These are phyloP conservation scores for Aspergillus neoniger DNA, from an alignment of 2,329 filamentous ascomycete genomes.

Conservation along the genomic window DNA sequence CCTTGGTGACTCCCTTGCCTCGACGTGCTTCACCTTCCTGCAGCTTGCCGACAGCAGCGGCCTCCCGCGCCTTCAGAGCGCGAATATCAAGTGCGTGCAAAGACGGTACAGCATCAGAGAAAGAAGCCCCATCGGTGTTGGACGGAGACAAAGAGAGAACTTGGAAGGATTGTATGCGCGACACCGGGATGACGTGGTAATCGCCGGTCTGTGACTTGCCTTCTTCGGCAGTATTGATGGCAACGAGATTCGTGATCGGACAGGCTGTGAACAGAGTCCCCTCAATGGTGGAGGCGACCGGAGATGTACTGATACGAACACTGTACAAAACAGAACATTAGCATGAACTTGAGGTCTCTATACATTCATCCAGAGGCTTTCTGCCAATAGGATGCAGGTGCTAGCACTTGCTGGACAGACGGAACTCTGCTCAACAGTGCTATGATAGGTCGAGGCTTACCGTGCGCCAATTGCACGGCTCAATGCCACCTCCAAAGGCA, in stretches of 20 bases:
- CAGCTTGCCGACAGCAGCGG: slow-evolving; percentile 56
- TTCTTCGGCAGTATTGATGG: slow-evolving; percentile 55
- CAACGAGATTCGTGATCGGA: slow-evolving; percentile 62
- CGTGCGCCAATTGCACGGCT: slow-evolving; percentile 63
- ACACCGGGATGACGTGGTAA: slow-evolving; percentile 63
- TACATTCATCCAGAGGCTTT: neutral
- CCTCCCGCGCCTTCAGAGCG: slow-evolving; percentile 57
- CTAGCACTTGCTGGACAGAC: neutral
- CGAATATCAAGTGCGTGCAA: slow-evolving; percentile 55
- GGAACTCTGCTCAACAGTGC: neutral
- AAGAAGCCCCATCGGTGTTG: slow-evolving; percentile 40
- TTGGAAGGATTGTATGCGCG: slow-evolving; percentile 60
- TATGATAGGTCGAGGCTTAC: slow-evolving; percentile 44
- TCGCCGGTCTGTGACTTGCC: slow-evolving; percentile 51
- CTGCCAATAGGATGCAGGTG: neutral
- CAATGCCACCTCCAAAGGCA: slow-evolving; percentile 56
- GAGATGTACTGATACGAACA: slow-evolving; percentile 59
- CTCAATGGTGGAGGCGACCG: slow-evolving; percentile 56
- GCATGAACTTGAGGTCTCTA: neutral
- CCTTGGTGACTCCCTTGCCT: slow-evolving; percentile 62
- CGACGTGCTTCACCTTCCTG: slow-evolving; percentile 60
- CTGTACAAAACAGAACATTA: slow-evolving; percentile 37
- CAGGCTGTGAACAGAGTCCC: slow-evolving; percentile 65
- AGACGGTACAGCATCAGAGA: slow-evolving; percentile 50
- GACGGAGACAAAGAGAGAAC: slow-evolving; percentile 48